Evolutionary conservation across 2,329 filamentous ascomycete species (phyloP).

Genomic region (Pestalotiopsis sp.): DNA sequence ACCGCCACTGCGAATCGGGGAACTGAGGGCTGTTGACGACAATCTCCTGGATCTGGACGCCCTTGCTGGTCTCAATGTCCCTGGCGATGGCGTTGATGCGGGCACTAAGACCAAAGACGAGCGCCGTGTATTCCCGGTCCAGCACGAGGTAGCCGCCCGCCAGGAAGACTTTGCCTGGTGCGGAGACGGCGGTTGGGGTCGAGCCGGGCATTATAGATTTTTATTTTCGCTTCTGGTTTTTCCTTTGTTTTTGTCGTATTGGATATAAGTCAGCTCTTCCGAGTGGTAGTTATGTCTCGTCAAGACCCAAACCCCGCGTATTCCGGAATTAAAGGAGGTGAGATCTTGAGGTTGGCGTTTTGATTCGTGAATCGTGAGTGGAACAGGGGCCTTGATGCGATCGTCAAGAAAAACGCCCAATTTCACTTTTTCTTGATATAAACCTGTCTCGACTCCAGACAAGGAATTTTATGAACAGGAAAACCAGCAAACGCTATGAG

Average conservation of each 20-base stretch:
- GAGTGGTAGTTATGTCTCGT: not conserved
- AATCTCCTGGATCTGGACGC: slow-evolving; percentile 71
- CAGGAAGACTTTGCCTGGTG: slow-evolving; percentile 93
- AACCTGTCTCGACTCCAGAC: too few species aligned
- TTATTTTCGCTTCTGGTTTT: not conserved
- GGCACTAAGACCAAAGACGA: slow-evolving; percentile 69
- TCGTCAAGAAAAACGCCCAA: too few species aligned
- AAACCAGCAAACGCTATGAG: not conserved
- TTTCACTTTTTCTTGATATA: too few species aligned
- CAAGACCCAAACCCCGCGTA: not conserved
- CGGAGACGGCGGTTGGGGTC: slow-evolving; percentile 68
- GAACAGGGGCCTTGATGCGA: too few species aligned
- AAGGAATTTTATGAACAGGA: not conserved
- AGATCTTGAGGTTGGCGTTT: not conserved
- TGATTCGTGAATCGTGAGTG: too few species aligned
- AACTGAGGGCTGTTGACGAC: slow-evolving; percentile 94
- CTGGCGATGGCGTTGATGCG: slow-evolving; percentile 67
- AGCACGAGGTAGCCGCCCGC: slow-evolving; percentile 95
- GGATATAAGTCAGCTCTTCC: not conserved
- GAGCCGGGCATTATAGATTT: slow-evolving; percentile 8
- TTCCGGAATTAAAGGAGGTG: not conserved
- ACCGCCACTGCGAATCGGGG: slow-evolving; percentile 82
- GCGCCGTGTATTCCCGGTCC: slow-evolving; percentile 80
- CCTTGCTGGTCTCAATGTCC: slow-evolving; percentile 60
- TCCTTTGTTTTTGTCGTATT: not conserved